A percentile compares a stretch with the other conserved stretches of the same genome.
phyloP scores from a whole-genome alignment of 2,329 filamentous ascomycete species.

The Penicillium sp. region DNA sequence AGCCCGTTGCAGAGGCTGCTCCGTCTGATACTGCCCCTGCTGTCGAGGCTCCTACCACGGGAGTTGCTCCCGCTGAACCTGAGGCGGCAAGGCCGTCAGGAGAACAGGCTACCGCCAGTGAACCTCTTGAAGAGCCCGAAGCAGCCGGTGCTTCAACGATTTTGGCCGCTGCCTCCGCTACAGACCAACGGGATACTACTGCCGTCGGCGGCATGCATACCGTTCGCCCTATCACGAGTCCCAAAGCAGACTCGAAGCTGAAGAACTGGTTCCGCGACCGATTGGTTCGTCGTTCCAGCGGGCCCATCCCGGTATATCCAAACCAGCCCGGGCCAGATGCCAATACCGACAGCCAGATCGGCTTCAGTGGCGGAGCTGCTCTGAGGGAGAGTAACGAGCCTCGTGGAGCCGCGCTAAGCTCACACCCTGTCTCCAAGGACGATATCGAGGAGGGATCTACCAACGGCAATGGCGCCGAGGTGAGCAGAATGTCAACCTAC shows the following conservation, averaged over 20 bases:
- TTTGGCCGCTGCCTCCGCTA: slow-evolving; percentile 1
- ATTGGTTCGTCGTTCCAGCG: slow-evolving; percentile 28
- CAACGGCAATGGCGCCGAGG: slow-evolving; percentile 13
- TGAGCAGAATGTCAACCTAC: slow-evolving; percentile 13
- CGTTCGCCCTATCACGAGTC: slow-evolving; percentile 19
- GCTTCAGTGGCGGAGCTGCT: slow-evolving; percentile 22
- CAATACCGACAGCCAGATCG: slow-evolving; percentile 13
- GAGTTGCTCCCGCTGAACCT: too few species aligned
- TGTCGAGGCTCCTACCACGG: neutral
- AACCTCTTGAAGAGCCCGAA: neutral
- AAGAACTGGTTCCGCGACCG: slow-evolving; percentile 35
- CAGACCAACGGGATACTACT: slow-evolving; percentile 13
- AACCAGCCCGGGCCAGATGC: slow-evolving; percentile 22
- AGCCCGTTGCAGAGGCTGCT: neutral
- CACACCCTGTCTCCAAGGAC: slow-evolving; percentile 28
- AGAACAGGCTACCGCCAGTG: neutral
- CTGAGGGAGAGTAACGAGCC: slow-evolving; percentile 16
- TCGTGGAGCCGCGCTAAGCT: slow-evolving; percentile 28
- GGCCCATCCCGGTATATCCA: slow-evolving; percentile 21
- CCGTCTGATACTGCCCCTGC: neutral
- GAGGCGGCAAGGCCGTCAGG: neutral
- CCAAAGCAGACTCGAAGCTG: slow-evolving; percentile 31
- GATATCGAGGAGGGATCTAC: slow-evolving; percentile 20
- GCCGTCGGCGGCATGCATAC: slow-evolving; percentile 10
- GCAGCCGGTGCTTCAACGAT: slow-evolving; percentile 5